Evolutionary conservation across 139 green algal species (phyloP), one percentile per base, ranked within the genome.

Genomic region (Chlorella sp.): DNA sequence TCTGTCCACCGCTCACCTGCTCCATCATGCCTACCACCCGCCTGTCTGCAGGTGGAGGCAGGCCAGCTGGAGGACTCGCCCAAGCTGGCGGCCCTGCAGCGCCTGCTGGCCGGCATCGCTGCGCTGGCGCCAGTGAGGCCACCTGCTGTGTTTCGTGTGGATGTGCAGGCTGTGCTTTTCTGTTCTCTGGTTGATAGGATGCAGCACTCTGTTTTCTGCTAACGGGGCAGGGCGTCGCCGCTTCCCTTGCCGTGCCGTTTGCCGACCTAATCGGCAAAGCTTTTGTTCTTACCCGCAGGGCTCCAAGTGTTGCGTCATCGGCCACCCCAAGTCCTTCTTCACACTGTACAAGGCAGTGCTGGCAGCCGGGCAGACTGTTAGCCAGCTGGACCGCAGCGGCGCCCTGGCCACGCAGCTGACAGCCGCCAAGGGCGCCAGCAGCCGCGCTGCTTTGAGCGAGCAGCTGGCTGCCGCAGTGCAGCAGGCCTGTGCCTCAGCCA

Each of bases 321-420:
- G 84, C 13, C 77, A 91, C 46, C 58, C 69, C 20, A 40, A 76
- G 24, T 76, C 89, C n/a, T 93, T 93, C 58, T 91, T 93, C 68
- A 87, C 81, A 6, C 81, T 93, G 28, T 93, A 92, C 68, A 46
- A 54, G 1, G 34, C 80, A 40, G 65, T 91, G 30, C 69, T 86
- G 9, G 86, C n/a, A 28, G 46, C 41, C 60, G 77, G 77, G 43
- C 70, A 76, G 43, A 56, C 89, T 20, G 90, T 82, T 0, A 90
- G 76, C 46, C 89, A 93, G 54, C 56, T 93, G 41, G 90, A 93
- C 46, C 68, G 84, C 13, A 67, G 68, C 13, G 88, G 79, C 30
- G 43, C 24, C 36, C 80, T 92, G 32, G 11, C 24, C 17, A 40
- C n/a, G n/a, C n/a, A n/a, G n/a, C n/a, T n/a, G n/a, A n/a, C 9